These are phyloP conservation scores for Globisporangium iwayamae DNA, from an alignment of 352 stramenopile species.

Conservation along the genomic window DNA sequence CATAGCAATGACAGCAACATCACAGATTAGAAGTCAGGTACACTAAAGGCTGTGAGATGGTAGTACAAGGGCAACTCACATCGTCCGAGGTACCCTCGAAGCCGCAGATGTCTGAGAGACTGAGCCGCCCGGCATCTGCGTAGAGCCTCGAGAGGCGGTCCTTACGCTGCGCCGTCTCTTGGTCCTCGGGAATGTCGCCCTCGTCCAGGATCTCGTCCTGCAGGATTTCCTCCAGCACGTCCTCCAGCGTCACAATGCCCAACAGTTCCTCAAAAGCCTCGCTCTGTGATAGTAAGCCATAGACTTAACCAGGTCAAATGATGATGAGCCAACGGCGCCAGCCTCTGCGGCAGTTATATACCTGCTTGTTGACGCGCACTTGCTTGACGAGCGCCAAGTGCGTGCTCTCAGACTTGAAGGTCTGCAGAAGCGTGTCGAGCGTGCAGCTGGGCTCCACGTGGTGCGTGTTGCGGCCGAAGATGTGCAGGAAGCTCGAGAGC, in stretches of 20 bases:
- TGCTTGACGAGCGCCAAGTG: slow-evolving; percentile 95
- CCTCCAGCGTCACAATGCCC: slow-evolving; percentile 98
- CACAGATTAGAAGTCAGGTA: neutral
- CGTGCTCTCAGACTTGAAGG: slow-evolving; percentile 91
- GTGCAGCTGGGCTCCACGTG: slow-evolving; percentile 90
- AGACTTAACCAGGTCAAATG: neutral
- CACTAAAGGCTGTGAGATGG: neutral
- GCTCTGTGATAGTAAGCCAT: slow-evolving; percentile 20
- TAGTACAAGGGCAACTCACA: neutral
- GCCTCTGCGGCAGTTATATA: slow-evolving; percentile 10
- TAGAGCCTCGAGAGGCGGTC: slow-evolving; percentile 46
- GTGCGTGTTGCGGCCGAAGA: slow-evolving; percentile 52
- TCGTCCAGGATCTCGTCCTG: slow-evolving; percentile 96
- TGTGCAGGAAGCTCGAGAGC: slow-evolving; percentile 63
- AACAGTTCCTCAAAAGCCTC: slow-evolving; percentile 93
- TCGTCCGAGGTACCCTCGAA: slow-evolving; percentile 36
- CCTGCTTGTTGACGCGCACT: slow-evolving; percentile 66
- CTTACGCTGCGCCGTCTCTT: slow-evolving; percentile 42
- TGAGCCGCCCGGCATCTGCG: slow-evolving; percentile 39
- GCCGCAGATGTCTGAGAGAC: slow-evolving; percentile 37
- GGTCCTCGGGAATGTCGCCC: slow-evolving; percentile 69
- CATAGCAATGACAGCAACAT: slow-evolving; percentile 9
- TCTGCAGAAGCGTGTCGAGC: slow-evolving; percentile 91
- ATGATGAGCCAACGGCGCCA: neutral
- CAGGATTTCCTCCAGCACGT: slow-evolving; percentile 98